Conservation (phyloP, 2,329 filamentous ascomycete species). For the Hypoxylon sp. region DNA sequence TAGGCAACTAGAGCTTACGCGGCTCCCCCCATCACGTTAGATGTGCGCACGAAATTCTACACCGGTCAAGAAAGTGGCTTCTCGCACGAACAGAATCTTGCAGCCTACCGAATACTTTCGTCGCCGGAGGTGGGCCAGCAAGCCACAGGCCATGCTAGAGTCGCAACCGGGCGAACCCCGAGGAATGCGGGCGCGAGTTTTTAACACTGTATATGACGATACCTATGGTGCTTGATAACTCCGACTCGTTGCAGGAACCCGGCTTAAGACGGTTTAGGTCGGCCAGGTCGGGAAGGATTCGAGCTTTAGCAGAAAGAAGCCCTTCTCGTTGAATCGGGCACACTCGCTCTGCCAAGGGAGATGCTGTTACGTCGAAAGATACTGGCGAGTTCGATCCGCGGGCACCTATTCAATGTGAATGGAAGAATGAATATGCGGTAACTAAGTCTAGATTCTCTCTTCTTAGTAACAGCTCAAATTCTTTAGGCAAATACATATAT, state of each 20-base stretch:
- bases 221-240: too few species aligned
- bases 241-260: not conserved
- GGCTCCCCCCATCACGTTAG: constrained; percentile 13
- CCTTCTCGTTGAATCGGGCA: too few species aligned
- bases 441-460: too few species aligned
- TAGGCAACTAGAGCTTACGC: constrained; percentile 24
- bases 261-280: not conserved
- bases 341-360: not conserved
- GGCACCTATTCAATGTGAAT: constrained; percentile 14
- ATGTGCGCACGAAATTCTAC: constrained; percentile 15
- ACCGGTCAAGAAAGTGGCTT: constrained; percentile 4
- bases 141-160: constrained; percentile 4
- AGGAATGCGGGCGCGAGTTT: constrained; percentile 16
- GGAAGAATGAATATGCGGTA: not conserved
- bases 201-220: not conserved
- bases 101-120: not conserved
- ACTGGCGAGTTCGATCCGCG: constrained; percentile 7
- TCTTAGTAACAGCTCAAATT: not conserved
- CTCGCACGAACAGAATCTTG: not conserved
- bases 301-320: constrained; percentile 1
- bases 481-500: not conserved
- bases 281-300: not conserved
- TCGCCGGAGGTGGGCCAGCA: not conserved
- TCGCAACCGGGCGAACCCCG: constrained; percentile 1
- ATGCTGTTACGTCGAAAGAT: constrained; percentile 7